phyloP scores from a whole-genome alignment of 345 rosid species.

The Brassica incana region DNA sequence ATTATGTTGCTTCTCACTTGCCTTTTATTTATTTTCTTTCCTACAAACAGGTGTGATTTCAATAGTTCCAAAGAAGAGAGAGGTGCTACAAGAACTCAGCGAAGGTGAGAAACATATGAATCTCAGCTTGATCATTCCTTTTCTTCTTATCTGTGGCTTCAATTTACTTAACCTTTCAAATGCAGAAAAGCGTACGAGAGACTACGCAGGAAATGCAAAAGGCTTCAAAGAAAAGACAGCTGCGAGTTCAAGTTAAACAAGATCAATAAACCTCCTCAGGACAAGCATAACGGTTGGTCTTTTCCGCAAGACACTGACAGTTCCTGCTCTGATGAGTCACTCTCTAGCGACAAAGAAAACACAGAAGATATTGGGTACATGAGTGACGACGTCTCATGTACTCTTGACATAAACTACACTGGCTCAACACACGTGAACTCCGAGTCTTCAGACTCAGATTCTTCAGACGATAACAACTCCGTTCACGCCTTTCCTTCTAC shows the following conservation, averaged over 20 bases:
- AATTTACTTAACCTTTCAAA: conserved; percentile 14
- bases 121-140: background rate
- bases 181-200: conserved; percentile 84
- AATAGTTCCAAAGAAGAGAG: conserved; percentile 82
- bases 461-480: conserved; percentile 68
- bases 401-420: conserved; percentile 45
- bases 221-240: conserved; percentile 46
- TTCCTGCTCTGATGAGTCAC: conserved; percentile 72
- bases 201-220: conserved; percentile 70
- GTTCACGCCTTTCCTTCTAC: conserved; percentile 48
- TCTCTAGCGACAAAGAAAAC: conserved; percentile 60
- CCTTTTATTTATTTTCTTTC: background rate
- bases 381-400: conserved; percentile 41
- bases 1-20: background rate
- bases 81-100: conserved; percentile 54
- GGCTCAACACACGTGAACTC: conserved; percentile 49
- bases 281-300: conserved; percentile 38
- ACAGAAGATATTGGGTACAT: conserved; percentile 49
- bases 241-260: conserved; percentile 44
- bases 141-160: background rate
- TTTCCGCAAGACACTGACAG: conserved; percentile 53
- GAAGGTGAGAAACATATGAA: conserved; percentile 55
- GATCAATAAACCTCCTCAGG: conserved; percentile 30
- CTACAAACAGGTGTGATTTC: conserved; percentile 62
- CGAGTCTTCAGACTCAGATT: conserved; percentile 83